These are phyloP conservation scores for Monosporascus sp. DNA, from an alignment of 2,329 filamentous ascomycete genomes.

Conservation along the genomic window DNA sequence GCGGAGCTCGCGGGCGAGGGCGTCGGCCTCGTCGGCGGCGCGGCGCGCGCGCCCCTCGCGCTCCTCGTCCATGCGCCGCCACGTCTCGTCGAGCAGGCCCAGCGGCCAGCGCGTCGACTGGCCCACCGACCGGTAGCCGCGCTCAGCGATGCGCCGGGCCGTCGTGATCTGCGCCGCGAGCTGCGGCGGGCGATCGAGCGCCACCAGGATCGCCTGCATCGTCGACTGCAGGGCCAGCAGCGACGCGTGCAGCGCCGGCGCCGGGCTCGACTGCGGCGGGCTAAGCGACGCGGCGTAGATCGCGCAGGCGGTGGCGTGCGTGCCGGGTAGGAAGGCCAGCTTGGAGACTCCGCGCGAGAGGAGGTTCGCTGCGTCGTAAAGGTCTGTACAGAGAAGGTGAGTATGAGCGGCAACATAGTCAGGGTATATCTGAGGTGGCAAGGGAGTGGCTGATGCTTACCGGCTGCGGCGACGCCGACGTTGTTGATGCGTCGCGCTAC, in stretches of 20 bases:
- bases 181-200: slow-evolving; percentile 72
- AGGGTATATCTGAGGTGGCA: neutral
- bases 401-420: slow-evolving; percentile 7
- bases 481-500: slow-evolving; percentile 75
- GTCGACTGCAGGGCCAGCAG: slow-evolving; percentile 79
- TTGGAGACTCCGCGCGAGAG: slow-evolving; percentile 47
- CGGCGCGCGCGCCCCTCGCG: slow-evolving; percentile 74
- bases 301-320: slow-evolving; percentile 66
- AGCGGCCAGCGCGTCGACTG: slow-evolving; percentile 76
- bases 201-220: slow-evolving; percentile 72
- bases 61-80: slow-evolving; percentile 76
- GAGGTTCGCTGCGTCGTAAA: slow-evolving; percentile 59
- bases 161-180: slow-evolving; percentile 73
- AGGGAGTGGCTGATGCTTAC: slow-evolving; percentile 34
- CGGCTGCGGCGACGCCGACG: slow-evolving; percentile 58
- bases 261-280: slow-evolving; percentile 68
- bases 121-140: slow-evolving; percentile 68
- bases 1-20: slow-evolving; percentile 73
- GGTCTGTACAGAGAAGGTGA: slow-evolving; percentile 44
- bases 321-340: slow-evolving; percentile 61
- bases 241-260: slow-evolving; percentile 66
- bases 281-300: slow-evolving; percentile 62
- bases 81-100: slow-evolving; percentile 78
- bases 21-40: slow-evolving; percentile 63
- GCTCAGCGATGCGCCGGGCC: slow-evolving; percentile 70